phyloP scores from a whole-genome alignment of 139 green algal genomes.

The Coelastrella sp. region DNA sequence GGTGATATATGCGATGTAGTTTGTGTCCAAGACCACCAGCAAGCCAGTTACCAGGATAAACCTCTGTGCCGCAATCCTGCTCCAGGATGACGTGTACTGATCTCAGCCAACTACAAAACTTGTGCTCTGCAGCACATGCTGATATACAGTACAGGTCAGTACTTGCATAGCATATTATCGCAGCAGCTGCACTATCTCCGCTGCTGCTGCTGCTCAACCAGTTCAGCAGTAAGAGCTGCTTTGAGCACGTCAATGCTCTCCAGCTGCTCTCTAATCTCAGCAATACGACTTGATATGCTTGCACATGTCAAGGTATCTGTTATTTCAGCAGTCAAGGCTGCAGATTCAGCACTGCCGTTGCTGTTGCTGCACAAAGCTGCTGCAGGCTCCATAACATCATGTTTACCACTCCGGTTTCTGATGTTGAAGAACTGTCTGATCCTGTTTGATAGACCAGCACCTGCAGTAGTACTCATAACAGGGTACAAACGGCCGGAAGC shows the following conservation, averaged over 20 bases:
- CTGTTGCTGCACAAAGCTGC: not conserved
- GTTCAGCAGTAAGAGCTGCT: slow-evolving; percentile 9
- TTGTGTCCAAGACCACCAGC: too few species aligned
- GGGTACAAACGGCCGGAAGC: too few species aligned
- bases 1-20: too few species aligned
- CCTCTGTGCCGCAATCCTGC: too few species aligned
- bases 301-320: not conserved
- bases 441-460: not conserved
- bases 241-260: slow-evolving; percentile 14
- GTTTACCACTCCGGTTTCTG: not conserved
- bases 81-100: too few species aligned
- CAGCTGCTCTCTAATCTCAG: slow-evolving; percentile 26
- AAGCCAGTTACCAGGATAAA: too few species aligned
- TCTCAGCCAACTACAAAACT: too few species aligned
- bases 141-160: not conserved
- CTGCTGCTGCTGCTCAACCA: slow-evolving; percentile 17
- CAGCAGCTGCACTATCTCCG: not conserved
- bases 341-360: not conserved
- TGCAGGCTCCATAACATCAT: too few species aligned
- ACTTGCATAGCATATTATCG: not conserved
- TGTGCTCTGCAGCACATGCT: too few species aligned
- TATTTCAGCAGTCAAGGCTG: not conserved
- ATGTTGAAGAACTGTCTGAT: not conserved
- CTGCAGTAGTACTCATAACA: not conserved
- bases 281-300: not conserved